Conservation (phyloP, 257 asterid species). For the Catharanthus roseus region DNA sequence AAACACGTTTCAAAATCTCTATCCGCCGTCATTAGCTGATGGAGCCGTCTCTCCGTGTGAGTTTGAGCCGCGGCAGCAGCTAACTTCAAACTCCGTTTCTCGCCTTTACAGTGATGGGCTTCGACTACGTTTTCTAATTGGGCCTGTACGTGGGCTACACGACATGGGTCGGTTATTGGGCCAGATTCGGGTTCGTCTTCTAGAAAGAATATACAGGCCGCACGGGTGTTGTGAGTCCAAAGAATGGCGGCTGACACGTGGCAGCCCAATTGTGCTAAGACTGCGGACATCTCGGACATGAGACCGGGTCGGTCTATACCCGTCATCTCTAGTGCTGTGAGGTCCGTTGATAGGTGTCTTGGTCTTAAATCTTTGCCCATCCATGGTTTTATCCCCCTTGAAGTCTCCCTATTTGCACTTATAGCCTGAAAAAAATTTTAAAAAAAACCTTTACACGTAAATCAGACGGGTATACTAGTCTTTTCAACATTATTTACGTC, state of each 20-base stretch:
- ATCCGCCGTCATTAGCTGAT: slow-evolving; percentile 81
- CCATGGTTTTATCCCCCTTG: slow-evolving; percentile 23
- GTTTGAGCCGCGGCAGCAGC: slow-evolving; percentile 36
- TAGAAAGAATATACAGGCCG: slow-evolving; percentile 59
- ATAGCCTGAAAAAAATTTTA: slow-evolving; percentile 55
- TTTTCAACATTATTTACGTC: too few relatives aligned
- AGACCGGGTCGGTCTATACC: slow-evolving; percentile 78
- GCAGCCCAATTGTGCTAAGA: slow-evolving; percentile 72
- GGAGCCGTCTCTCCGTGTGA: slow-evolving; percentile 93
- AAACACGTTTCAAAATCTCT: slow-evolving; percentile 62
- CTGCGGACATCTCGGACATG: slow-evolving; percentile 83
- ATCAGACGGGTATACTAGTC: too few relatives aligned
- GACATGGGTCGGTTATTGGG: slow-evolving; percentile 36
- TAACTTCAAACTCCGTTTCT: slow-evolving; percentile 54
- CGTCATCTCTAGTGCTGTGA: slow-evolving; percentile 74
- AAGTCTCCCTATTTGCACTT: slow-evolving; percentile 40
- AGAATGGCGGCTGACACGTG: slow-evolving; percentile 67
- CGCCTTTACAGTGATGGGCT: slow-evolving; percentile 62
- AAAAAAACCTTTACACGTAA: too few relatives aligned
- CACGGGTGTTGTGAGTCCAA: slow-evolving; percentile 80
- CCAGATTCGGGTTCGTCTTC: slow-evolving; percentile 43
- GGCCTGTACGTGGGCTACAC: slow-evolving; percentile 60
- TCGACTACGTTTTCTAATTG: slow-evolving; percentile 71
- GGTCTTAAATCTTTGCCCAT: slow-evolving; percentile 25
- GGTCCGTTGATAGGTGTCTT: slow-evolving; percentile 33